Percentiles rank a stretch among this genome's conserved stretches.
Conservation (phyloP, 208 protist species). For the Wallacemonas collosoma region DNA sequence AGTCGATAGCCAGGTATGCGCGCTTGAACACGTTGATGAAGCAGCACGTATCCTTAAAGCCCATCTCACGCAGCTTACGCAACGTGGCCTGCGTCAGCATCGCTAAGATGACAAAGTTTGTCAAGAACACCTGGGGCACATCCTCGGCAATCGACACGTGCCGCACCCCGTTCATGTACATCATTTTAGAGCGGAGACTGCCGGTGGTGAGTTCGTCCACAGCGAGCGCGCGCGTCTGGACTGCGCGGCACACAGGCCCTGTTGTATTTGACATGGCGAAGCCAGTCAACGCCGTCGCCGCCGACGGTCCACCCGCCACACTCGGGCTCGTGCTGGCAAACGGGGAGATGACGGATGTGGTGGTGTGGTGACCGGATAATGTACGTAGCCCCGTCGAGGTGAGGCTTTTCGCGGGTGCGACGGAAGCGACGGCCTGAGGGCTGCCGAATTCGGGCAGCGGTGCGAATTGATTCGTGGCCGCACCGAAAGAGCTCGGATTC, state of each 20-base stretch:
- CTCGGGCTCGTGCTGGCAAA: no score
- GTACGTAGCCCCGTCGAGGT: neutral
- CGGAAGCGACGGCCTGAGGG: constrained; percentile 5
- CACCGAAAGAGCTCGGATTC: neutral
- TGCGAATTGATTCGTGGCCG: neutral
- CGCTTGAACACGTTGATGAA: constrained; percentile 41
- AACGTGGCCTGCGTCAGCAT: constrained; percentile 62
- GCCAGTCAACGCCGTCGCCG: neutral
- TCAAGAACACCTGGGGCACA: constrained; percentile 50
- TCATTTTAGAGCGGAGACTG: constrained; percentile 44
- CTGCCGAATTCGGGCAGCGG: constrained; percentile 13
- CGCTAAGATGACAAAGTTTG: constrained; percentile 67
- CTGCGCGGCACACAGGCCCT: neutral
- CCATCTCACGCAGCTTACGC: constrained; percentile 28
- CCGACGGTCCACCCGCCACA: neutral
- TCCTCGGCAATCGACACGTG: constrained; percentile 37
- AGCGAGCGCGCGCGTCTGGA: constrained; percentile 28
- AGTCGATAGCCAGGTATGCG: constrained; percentile 28
- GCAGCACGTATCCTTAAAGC: constrained; percentile 33
- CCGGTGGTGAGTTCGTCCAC: constrained; percentile 41
- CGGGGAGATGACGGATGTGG: no score
- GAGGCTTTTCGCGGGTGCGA: constrained; percentile 8
- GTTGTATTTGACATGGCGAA: neutral
- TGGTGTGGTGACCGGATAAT: no score
- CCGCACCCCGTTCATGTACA: constrained; percentile 40